These are phyloP conservation scores for Aristolochia contorta DNA, from an alignment of 164 flowering plant genomes.

Conservation along the genomic window DNA sequence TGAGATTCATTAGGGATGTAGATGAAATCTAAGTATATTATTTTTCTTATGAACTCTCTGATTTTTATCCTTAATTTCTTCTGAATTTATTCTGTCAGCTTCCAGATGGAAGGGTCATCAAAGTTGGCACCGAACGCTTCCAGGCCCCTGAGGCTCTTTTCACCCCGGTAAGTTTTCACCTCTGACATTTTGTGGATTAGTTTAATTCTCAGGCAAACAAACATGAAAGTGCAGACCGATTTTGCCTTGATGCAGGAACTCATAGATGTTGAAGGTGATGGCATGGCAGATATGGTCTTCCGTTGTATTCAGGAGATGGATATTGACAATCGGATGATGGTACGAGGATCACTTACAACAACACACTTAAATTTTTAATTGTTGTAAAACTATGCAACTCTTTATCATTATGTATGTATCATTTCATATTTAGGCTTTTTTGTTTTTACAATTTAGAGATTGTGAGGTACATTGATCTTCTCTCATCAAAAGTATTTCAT, in stretches of 20 bases:
- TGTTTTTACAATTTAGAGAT: neutral
- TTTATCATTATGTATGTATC: neutral
- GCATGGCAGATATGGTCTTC: constrained; percentile 99
- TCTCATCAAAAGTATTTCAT: neutral
- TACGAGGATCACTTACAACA: constrained; percentile 13
- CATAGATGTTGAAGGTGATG: constrained; percentile 98
- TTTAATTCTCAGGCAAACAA: neutral
- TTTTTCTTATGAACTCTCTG: neutral
- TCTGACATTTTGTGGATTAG: neutral
- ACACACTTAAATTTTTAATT: neutral
- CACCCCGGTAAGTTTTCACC: constrained; percentile 53
- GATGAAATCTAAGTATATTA: neutral
- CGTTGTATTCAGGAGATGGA: constrained; percentile 99
- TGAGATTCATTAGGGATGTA: neutral
- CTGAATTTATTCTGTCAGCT: constrained; percentile 40
- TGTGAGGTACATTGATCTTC: neutral
- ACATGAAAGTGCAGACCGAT: too few species aligned
- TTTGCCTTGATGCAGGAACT: constrained; percentile 51
- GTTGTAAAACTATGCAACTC: neutral
- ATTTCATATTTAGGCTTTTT: neutral
- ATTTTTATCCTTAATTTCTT: constrained; percentile 3
- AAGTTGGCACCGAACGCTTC: constrained; percentile 95
- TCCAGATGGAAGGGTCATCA: constrained; percentile 96
- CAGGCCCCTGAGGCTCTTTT: constrained; percentile 99
- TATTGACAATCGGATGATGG: constrained; percentile 97